phyloP scores from a whole-genome alignment of 192 early-diverging fungal species.

The Backusella circina region DNA sequence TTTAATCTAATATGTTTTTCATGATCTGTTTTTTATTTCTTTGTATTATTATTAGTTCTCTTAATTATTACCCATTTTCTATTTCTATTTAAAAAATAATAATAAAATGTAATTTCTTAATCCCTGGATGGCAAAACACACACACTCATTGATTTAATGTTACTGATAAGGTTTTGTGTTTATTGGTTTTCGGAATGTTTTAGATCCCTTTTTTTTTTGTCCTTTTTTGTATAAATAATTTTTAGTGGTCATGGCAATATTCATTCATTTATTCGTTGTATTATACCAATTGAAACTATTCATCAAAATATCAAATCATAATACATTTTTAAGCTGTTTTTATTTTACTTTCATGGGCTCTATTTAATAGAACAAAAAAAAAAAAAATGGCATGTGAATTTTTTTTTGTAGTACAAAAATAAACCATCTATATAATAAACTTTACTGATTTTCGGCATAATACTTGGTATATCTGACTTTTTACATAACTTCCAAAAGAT shows the following conservation, averaged over 20 bases:
- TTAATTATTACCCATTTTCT: background rate
- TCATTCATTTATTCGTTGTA: too few species aligned
- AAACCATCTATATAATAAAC: background rate
- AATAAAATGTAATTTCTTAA: background rate
- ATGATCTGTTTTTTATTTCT: background rate
- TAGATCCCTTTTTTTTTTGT: background rate
- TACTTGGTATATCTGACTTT: constrained; percentile 8
- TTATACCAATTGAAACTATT: too few species aligned
- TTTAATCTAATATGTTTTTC: constrained; percentile 7
- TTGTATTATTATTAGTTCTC: background rate
- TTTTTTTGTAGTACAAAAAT: background rate
- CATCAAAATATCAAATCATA: too few species aligned
- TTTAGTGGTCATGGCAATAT: background rate
- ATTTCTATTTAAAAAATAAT: background rate
- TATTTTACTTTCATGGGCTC: background rate
- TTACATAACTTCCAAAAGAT: constrained; percentile 18
- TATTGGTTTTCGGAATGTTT: background rate
- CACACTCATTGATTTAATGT: background rate
- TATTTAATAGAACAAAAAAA: too few species aligned
- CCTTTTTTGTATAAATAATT: background rate
- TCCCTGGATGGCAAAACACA: background rate
- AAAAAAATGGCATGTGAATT: background rate
- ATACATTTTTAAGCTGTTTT: too few species aligned
- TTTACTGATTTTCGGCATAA: too few species aligned
- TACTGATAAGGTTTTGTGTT: background rate